These are phyloP conservation scores for Alectoria sarmentosa DNA, from an alignment of 495 filamentous ascomycete species.

Conservation along the genomic window DNA sequence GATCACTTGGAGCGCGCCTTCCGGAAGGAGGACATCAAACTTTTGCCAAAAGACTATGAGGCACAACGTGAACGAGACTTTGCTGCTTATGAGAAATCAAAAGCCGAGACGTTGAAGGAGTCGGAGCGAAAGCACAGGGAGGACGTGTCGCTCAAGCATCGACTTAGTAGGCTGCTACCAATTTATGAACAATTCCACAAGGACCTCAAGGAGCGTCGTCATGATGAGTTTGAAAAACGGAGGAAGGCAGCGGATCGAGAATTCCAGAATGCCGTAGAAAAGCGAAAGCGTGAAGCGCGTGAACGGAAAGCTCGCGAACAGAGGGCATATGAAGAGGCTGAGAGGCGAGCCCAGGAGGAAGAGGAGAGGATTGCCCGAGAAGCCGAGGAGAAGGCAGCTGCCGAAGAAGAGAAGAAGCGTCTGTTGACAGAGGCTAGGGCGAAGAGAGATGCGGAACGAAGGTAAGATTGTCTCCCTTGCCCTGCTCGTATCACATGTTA, in stretches of 20 bases:
- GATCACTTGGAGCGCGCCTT: slow-evolving; percentile 97
- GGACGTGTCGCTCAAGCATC: slow-evolving; percentile 86
- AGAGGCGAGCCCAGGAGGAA: slow-evolving; percentile 67
- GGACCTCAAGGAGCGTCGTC: slow-evolving; percentile 73
- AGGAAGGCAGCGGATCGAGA: slow-evolving; percentile 83
- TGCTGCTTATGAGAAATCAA: slow-evolving; percentile 70
- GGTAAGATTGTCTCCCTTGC: slow-evolving; percentile 39
- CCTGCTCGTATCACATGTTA: not conserved
- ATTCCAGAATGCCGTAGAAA: slow-evolving; percentile 78
- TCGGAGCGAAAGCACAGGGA: slow-evolving; percentile 82
- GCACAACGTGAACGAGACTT: slow-evolving; percentile 73
- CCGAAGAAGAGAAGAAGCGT: slow-evolving; percentile 62
- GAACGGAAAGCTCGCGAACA: slow-evolving; percentile 68
- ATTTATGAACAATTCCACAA: slow-evolving; percentile 75
- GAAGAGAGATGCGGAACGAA: slow-evolving; percentile 75
- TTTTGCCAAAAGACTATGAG: slow-evolving; percentile 80
- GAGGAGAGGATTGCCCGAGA: slow-evolving; percentile 73
- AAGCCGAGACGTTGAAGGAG: slow-evolving; percentile 68
- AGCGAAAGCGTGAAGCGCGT: slow-evolving; percentile 73
- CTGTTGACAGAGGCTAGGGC: slow-evolving; percentile 65
- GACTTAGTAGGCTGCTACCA: slow-evolving; percentile 72
- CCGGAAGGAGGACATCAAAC: slow-evolving; percentile 89
- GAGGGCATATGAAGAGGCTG: slow-evolving; percentile 73
- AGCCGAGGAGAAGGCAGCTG: slow-evolving; percentile 69
- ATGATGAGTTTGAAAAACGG: slow-evolving; percentile 92